Evolutionary conservation across 139 green algal species (phyloP), one percentile per base, ranked within the genome.

Genomic region (Dunaliella primolecta): DNA sequence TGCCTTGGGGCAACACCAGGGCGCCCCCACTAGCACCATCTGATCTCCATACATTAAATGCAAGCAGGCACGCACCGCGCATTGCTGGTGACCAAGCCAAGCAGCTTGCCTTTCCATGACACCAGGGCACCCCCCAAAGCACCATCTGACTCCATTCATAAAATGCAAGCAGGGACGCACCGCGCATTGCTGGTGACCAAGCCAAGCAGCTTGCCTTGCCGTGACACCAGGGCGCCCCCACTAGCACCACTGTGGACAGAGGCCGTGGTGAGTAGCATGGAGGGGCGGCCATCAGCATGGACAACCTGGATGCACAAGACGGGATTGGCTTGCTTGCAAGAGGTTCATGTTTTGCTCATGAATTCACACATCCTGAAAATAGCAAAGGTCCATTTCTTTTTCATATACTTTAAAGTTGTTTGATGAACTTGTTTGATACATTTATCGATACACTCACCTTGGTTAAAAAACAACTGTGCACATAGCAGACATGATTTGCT

Each of bases 41-140:
- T n/a, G n/a, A n/a, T n/a, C n/a, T n/a, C n/a, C n/a, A n/a, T n/a
- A n/a, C n/a, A n/a, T n/a, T n/a, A n/a, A n/a, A n/a, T n/a, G n/a
- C n/a, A n/a, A n/a, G n/a, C n/a, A n/a, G n/a, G n/a, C n/a, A n/a
- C 79, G 1, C 38, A 83, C 79, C 79, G 32, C 24, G 93, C 88
- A 80, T 95, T 95, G 89, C 87, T 93, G 57, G 94, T 96, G 21
- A 95, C 89, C n/a, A 97, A 81, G 0, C 93, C 94, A 74, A 93
- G 74, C 79, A 96, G 78, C n/a, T 37, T 34, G 0, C 92, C 94
- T 1, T 24, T 2, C 0, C 32, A 21, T 78, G 91, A 83, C 25
- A 96, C 31, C 30, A 96, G 75, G 3, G 91, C 92, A 7, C 91
- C 94, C 1, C 94, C 94, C 87, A 91, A 95, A 55, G 92, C 92